Evolutionary conservation across 2,329 filamentous ascomycete species (phyloP).

Genomic region (Monosporascus sp.): DNA sequence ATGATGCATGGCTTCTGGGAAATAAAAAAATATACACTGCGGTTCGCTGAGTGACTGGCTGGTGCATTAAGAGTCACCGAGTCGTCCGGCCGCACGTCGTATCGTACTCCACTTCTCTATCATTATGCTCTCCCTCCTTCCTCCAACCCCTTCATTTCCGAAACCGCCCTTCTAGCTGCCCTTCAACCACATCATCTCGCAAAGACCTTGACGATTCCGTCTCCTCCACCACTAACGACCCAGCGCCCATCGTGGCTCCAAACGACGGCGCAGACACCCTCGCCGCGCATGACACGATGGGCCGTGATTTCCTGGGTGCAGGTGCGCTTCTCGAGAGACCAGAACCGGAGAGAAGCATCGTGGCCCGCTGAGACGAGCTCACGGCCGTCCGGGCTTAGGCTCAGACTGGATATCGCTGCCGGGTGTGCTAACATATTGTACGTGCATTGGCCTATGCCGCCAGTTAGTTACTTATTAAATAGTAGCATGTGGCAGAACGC

Average conservation of each 20-base stretch:
- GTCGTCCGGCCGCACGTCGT: too few species aligned
- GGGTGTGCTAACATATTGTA: conserved; percentile 98
- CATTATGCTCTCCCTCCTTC: too few species aligned
- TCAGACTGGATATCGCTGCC: conserved; percentile 84
- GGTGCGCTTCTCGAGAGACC: conserved; percentile 90
- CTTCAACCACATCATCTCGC: conserved; percentile 37
- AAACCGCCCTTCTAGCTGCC: too few species aligned
- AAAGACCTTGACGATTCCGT: conserved; percentile 94
- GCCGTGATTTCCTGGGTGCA: conserved; percentile 94
- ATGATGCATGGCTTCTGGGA: too few species aligned
- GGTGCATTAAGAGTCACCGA: too few species aligned
- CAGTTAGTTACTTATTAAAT: not conserved
- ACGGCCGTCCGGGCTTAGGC: conserved; percentile 84
- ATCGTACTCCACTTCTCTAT: too few species aligned
- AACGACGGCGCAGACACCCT: conserved; percentile 88
- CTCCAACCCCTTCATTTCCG: too few species aligned
- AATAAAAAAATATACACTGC: too few species aligned
- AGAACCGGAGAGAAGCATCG: conserved; percentile 92
- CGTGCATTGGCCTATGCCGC: conserved; percentile 82
- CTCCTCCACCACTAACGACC: conserved; percentile 90
- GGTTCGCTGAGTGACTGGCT: too few species aligned
- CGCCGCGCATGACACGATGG: conserved; percentile 90
- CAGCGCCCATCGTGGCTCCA: conserved; percentile 95
- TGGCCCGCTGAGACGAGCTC: conserved; percentile 95
- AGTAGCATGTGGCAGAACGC: not conserved